A percentile compares a stretch with the other conserved stretches of the same genome.
phyloP scores from a whole-genome alignment of 345 rosid species.

The Eucalyptus globulus region DNA sequence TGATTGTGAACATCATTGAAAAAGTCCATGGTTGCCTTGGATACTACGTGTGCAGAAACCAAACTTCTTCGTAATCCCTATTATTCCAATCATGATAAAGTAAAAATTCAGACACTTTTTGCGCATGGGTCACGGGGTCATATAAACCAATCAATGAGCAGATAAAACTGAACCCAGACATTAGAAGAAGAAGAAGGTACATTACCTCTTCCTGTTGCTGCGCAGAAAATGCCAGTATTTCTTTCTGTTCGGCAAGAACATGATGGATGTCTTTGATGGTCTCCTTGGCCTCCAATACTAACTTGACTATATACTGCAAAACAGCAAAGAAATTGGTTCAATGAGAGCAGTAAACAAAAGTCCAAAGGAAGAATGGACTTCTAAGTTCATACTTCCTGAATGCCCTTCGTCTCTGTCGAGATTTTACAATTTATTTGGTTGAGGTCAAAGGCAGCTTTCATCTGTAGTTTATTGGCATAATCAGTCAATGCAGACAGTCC shows the following conservation, averaged over 20 bases:
- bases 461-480: slow-evolving; percentile 31
- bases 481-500: slow-evolving; percentile 45
- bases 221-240: slow-evolving; percentile 39
- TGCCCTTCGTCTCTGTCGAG: slow-evolving; percentile 25
- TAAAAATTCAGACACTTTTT: not conserved
- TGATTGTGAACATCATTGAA: slow-evolving; percentile 44
- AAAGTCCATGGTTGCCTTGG: slow-evolving; percentile 43
- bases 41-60: slow-evolving; percentile 46
- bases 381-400: slow-evolving; percentile 43
- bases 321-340: not conserved
- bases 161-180: not conserved
- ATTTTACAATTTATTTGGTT: slow-evolving; percentile 28
- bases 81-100: not conserved
- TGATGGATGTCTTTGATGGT: slow-evolving; percentile 35
- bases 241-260: slow-evolving; percentile 55
- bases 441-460: slow-evolving; percentile 42
- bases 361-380: not conserved
- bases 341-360: not conserved
- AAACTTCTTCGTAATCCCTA: slow-evolving; percentile 52
- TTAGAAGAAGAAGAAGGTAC: not conserved
- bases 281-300: slow-evolving; percentile 40
- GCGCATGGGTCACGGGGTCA: not conserved
- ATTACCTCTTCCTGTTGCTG: slow-evolving; percentile 62
- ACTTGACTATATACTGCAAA: slow-evolving; percentile 42
- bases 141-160: not conserved